These are phyloP conservation scores for Plasmodium vinckei DNA, from an alignment of 169 alveolate genomes.

Conservation along the genomic window DNA sequence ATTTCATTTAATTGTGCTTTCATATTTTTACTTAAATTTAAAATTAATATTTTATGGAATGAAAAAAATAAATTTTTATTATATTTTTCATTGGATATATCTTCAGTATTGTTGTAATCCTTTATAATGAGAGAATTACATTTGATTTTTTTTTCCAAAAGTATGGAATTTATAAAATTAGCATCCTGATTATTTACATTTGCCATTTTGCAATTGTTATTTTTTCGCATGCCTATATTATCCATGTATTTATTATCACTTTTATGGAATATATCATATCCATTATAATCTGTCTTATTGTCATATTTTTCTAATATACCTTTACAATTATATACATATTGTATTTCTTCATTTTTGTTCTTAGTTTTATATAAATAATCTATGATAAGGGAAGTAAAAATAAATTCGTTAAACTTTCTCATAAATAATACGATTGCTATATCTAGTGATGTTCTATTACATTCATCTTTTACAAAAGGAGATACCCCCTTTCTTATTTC, in stretches of 20 bases:
- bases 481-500: slow-evolving; percentile 79
- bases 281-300: not conserved
- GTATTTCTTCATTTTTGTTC: not conserved
- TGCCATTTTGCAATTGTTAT: too few relatives aligned
- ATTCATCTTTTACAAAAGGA: slow-evolving; percentile 76
- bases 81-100: not conserved
- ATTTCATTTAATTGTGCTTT: slow-evolving; percentile 40
- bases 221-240: not conserved
- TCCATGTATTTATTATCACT: not conserved
- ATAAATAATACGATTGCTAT: slow-evolving; percentile 72
- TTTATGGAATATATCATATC: not conserved
- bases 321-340: not conserved
- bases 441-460: slow-evolving; percentile 79
- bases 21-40: not conserved
- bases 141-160: slow-evolving; percentile 12
- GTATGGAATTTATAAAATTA: not conserved
- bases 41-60: slow-evolving; percentile 1
- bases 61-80: not conserved
- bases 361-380: slow-evolving; percentile 35
- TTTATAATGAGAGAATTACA: not conserved
- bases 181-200: not conserved
- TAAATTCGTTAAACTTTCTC: slow-evolving; percentile 50
- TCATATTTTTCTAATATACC: slow-evolving; percentile 7
- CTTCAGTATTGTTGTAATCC: not conserved
- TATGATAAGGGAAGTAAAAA: slow-evolving; percentile 48